Evolutionary conservation across 305 asterid genomes (phyloP).

Genomic region (Fraxinus baroniana): DNA sequence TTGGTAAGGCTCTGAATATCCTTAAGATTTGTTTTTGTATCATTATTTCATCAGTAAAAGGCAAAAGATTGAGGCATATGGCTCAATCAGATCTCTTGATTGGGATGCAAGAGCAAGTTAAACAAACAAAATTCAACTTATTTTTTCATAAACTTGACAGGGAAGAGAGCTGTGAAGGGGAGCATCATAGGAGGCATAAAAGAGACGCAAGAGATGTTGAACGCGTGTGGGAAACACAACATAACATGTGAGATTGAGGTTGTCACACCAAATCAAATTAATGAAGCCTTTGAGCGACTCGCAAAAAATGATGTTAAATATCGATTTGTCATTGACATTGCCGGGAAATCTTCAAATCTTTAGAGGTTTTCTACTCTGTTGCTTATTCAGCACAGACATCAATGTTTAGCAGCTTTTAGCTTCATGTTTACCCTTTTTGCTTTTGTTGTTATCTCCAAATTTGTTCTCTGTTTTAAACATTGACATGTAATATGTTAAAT

Average conservation of each 20-base stretch:
- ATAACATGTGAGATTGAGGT: conserved; percentile 74
- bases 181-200: conserved; percentile 75
- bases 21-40: neutral
- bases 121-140: neutral
- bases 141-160: conserved; percentile 27
- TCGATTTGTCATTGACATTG: conserved; percentile 75
- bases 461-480: neutral
- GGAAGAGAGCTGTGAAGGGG: conserved; percentile 82
- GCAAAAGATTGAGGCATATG: neutral
- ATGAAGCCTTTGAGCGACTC: conserved; percentile 62
- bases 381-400: neutral
- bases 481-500: neutral
- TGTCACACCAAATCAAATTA: conserved; percentile 48
- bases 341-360: conserved; percentile 29
- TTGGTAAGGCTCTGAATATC: conserved; percentile 34
- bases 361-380: conserved; percentile 1
- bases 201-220: conserved; percentile 88
- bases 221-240: conserved; percentile 64
- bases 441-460: neutral
- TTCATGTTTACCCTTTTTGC: neutral
- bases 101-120: neutral
- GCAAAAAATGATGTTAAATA: conserved; percentile 77
- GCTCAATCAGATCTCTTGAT: neutral
- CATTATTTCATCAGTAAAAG: neutral
- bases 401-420: neutral